These are phyloP conservation scores for Phytophthora lateralis DNA, from an alignment of 352 stramenopile genomes.

Conservation along the genomic window DNA sequence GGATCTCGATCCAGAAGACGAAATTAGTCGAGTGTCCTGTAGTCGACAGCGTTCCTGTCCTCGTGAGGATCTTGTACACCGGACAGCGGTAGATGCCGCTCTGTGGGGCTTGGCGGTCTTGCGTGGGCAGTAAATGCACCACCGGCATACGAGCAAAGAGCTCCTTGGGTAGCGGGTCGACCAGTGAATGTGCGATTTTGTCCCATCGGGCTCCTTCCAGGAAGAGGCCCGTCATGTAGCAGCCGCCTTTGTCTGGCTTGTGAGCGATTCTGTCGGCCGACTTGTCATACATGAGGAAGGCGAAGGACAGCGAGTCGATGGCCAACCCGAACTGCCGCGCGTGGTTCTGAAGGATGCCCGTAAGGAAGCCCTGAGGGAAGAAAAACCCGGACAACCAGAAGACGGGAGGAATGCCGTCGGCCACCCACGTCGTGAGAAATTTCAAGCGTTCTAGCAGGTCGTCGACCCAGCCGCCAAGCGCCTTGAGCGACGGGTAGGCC, in stretches of 20 bases:
- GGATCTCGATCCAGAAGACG: slow-evolving; percentile 97
- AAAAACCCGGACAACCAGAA: slow-evolving; percentile 94
- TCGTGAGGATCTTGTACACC: slow-evolving; percentile 95
- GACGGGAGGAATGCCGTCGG: slow-evolving; percentile 72
- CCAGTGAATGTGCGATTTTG: slow-evolving; percentile 67
- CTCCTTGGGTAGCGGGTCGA: slow-evolving; percentile 91
- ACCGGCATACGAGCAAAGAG: slow-evolving; percentile 93
- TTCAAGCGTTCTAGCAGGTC: slow-evolving; percentile 82
- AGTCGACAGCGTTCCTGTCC: slow-evolving; percentile 93
- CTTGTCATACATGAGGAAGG: slow-evolving; percentile 84
- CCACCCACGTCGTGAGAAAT: slow-evolving; percentile 80
- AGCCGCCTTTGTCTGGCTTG: slow-evolving; percentile 74
- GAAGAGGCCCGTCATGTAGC: slow-evolving; percentile 92
- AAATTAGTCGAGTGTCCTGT: slow-evolving; percentile 98
- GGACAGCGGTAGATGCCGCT: slow-evolving; percentile 93
- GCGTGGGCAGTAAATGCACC: slow-evolving; percentile 84
- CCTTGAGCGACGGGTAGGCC: slow-evolving; percentile 92
- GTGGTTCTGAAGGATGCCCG: slow-evolving; percentile 93
- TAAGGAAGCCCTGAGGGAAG: slow-evolving; percentile 93
- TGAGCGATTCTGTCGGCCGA: slow-evolving; percentile 54
- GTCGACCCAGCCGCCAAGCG: slow-evolving; percentile 87
- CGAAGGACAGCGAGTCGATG: slow-evolving; percentile 93
- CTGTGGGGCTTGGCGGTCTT: slow-evolving; percentile 77
- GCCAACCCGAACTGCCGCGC: slow-evolving; percentile 87
- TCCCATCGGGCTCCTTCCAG: slow-evolving; percentile 93